Base-by-base conservation (phyloP, 306 rosid genomes). In the Canavalia ensiformis region DNA sequence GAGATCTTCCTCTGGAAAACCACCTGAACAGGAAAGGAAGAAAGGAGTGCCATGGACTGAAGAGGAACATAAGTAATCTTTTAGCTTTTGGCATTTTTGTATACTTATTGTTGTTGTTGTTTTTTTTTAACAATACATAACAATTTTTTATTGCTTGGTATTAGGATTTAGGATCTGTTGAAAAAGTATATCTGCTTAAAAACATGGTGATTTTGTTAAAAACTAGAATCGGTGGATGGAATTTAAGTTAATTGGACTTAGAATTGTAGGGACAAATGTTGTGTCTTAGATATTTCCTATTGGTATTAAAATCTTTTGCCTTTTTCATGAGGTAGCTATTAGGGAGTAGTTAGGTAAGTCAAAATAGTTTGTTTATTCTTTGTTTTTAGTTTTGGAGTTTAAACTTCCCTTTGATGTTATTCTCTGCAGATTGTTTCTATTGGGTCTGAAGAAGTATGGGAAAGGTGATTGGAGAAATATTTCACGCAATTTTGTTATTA, bases 401-500 rank as follows among this genome's bases (percentile, higher is more conserved):
- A 59, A 83, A 74, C 10, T 28, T 67, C 4, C 2, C 52, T 47
- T 25, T 74, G 74, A 79, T 63, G 25, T 18, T 18, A 52, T 76
- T 77, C 33, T 54, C 13, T 13, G 34, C 86, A 96, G 99, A 86
- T 80, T 92, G 85, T 96, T 96, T 84, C 88, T 96, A 54, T 69
- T 92, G 86, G 99, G 99, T 18, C 75, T 96, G 81, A 89, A 92
- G 81, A 93, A 92, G 78, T 87, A 92, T 74, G 98, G 98, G 55
- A 96, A 93, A 82, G 98, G 99, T 10, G 99, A 96, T 69, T 96
- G 99, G 99, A 92, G 99, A 85, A 96, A 90, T 65, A 96, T 94
- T 74, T 94, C 98, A 0, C 88, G 97, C 50, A 92, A 92, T 65
- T 94, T 85, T 3, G 98, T 94, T 65, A 82, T 88, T 1, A 89